phyloP scores from a whole-genome alignment of 148 eudicot genomes.

The Vaccinium darrowii region DNA sequence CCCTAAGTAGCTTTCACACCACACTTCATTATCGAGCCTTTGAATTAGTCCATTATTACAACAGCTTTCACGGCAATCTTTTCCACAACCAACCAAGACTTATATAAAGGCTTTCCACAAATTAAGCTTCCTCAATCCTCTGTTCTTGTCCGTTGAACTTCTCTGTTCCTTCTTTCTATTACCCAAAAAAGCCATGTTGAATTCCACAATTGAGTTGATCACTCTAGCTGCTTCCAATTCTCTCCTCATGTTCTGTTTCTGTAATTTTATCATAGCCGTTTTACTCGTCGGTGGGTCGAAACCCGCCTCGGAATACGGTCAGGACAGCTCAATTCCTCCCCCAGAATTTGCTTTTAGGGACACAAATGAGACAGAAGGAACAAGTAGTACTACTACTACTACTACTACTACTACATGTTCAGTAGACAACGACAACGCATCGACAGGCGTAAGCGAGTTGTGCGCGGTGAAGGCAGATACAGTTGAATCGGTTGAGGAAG shows the following conservation, averaged over 20 bases:
- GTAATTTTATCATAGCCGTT: conserved; percentile 57
- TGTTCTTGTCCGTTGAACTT: background rate
- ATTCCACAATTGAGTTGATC: conserved; percentile 44
- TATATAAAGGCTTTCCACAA: background rate
- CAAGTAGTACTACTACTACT: background rate
- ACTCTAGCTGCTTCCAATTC: conserved; percentile 49
- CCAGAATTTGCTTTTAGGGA: background rate
- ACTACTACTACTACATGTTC: no score
- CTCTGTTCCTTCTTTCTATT: background rate
- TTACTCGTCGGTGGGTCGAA: conserved; percentile 40
- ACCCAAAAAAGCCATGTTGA: conserved; percentile 30
- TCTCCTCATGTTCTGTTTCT: conserved; percentile 54
- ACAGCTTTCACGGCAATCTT: conserved; percentile 35
- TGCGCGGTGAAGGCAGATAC: background rate
- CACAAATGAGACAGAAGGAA: background rate
- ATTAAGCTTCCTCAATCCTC: background rate
- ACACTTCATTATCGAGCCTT: conserved; percentile 20
- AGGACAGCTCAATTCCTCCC: background rate
- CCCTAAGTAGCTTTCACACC: conserved; percentile 29
- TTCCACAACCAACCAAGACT: background rate
- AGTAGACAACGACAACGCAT: background rate
- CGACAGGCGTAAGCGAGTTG: background rate
- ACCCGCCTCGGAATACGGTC: conserved; percentile 5
- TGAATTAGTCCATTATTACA: conserved; percentile 8
- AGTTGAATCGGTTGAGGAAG: background rate